Conservation (phyloP, 331 rosid genomes). For the Quercus tomentella region DNA sequence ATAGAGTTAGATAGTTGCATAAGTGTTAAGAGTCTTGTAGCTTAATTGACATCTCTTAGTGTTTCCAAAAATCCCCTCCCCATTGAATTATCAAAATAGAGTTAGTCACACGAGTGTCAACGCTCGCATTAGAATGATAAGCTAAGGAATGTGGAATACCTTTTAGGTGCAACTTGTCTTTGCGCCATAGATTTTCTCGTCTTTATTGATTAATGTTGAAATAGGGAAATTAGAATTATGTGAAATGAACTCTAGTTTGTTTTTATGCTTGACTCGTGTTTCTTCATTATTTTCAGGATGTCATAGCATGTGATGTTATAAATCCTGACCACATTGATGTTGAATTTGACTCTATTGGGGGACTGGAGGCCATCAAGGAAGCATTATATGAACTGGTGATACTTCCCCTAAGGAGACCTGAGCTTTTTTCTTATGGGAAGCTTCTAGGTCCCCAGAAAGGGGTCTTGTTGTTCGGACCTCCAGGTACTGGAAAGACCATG, state of each 20-base stretch:
- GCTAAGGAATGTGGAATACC: too few species aligned
- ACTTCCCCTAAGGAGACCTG: conserved; percentile 82
- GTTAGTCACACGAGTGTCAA: too few species aligned
- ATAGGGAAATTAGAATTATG: too few species aligned
- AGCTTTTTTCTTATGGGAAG: conserved; percentile 81
- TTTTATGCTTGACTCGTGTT: not conserved
- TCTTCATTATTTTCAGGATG: conserved; percentile 62
- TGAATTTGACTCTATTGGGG: conserved; percentile 87
- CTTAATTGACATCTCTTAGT: too few species aligned
- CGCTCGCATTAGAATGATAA: too few species aligned
- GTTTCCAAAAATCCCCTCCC: too few species aligned
- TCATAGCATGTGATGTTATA: conserved; percentile 91
- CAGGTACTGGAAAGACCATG: conserved; percentile 99
- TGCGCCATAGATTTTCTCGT: too few species aligned
- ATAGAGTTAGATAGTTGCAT: too few species aligned
- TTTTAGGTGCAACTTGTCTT: too few species aligned
- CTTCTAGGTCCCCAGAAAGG: conserved; percentile 97
- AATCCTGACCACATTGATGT: conserved; percentile 92
- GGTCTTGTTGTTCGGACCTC: conserved; percentile 90
- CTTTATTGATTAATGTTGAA: too few species aligned
- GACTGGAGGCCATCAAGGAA: conserved; percentile 74
- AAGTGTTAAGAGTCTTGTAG: too few species aligned
- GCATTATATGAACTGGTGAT: conserved; percentile 89
- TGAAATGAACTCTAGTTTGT: not conserved
- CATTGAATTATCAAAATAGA: too few species aligned